Percentiles rank a stretch among this genome's conserved stretches.
Conservation (phyloP, 106 monocot species). For the Platanthera zijinensis region DNA sequence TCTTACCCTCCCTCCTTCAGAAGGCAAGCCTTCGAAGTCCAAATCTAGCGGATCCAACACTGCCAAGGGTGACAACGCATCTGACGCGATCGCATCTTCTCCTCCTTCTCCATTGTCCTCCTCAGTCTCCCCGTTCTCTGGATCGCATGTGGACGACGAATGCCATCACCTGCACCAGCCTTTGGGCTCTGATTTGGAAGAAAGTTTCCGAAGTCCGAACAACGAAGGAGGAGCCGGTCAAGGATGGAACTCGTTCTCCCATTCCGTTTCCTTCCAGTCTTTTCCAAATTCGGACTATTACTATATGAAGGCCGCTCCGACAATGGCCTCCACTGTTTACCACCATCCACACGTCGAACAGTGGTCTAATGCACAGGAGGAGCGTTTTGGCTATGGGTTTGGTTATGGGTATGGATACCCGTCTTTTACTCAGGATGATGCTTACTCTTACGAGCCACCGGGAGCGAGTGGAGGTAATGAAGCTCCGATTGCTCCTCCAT, state of each 20-base stretch:
- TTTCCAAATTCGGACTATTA: constrained; percentile 25
- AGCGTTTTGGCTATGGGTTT: constrained; percentile 7
- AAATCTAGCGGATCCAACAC: constrained; percentile 4
- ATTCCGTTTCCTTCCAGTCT: not conserved
- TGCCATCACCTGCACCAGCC: constrained; percentile 23
- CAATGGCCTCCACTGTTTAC: constrained; percentile 44
- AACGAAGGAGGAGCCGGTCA: not conserved
- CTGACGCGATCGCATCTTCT: not conserved
- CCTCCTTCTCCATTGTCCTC: constrained; percentile 3
- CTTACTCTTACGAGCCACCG: constrained; percentile 5
- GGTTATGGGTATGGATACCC: constrained; percentile 22
- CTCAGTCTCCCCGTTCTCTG: constrained; percentile 8
- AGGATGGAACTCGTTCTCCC: constrained; percentile 8
- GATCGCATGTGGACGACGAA: constrained; percentile 14
- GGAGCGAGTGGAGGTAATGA: not conserved
- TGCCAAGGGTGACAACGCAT: constrained; percentile 5
- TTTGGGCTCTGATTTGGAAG: constrained; percentile 21
- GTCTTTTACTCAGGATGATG: not conserved
- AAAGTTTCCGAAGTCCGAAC: constrained; percentile 2
- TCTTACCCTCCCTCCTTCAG: constrained; percentile 56
- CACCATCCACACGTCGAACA: constrained; percentile 25
- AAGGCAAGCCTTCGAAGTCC: constrained; percentile 19
- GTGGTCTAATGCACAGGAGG: not conserved
- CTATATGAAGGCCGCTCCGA: constrained; percentile 52
- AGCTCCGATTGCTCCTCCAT: constrained; percentile 2